phyloP scores from a whole-genome alignment of 352 stramenopile genomes.

The Globisporangium alternatum region DNA sequence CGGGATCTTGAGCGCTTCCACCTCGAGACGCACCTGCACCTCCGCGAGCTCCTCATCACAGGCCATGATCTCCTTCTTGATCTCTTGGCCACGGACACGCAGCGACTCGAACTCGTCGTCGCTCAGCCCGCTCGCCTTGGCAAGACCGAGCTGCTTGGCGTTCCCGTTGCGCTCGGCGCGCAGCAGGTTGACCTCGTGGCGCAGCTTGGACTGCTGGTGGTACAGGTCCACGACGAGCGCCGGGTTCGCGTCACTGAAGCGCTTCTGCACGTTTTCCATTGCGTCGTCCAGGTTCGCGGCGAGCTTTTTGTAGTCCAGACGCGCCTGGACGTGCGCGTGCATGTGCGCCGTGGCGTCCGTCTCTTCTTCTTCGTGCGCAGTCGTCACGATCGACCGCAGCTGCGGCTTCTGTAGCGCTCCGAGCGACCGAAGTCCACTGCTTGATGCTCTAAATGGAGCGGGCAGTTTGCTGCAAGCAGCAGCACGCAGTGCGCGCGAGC shows the following conservation, averaged over 20 bases:
- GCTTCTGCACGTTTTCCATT: slow-evolving; percentile 60
- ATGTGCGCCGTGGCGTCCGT: slow-evolving; percentile 32
- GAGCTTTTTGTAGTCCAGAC: slow-evolving; percentile 77
- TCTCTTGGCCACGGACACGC: slow-evolving; percentile 38
- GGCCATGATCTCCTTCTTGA: slow-evolving; percentile 53
- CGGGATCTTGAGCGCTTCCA: slow-evolving; percentile 71
- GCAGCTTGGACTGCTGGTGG: slow-evolving; percentile 47
- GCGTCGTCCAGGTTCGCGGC: slow-evolving; percentile 48
- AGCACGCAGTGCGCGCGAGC: slow-evolving; percentile 1
- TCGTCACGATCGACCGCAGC: slow-evolving; percentile 26
- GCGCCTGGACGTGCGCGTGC: slow-evolving; percentile 60
- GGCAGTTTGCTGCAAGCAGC: neutral
- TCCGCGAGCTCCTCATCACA: slow-evolving; percentile 38
- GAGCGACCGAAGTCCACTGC: neutral
- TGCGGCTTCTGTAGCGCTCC: neutral
- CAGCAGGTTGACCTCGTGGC: slow-evolving; percentile 53
- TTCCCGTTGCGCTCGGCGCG: slow-evolving; percentile 65
- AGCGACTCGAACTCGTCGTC: slow-evolving; percentile 36
- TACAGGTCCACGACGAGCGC: slow-evolving; percentile 66
- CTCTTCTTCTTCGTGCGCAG: slow-evolving; percentile 20
- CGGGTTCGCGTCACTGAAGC: slow-evolving; percentile 63
- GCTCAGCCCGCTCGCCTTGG: slow-evolving; percentile 35
- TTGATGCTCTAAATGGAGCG: neutral
- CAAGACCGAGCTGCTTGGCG: slow-evolving; percentile 55
- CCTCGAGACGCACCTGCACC: slow-evolving; percentile 50